These are phyloP conservation scores for Diutina mesorugosa DNA, from an alignment of 1,139 yeast species.

Conservation along the genomic window DNA sequence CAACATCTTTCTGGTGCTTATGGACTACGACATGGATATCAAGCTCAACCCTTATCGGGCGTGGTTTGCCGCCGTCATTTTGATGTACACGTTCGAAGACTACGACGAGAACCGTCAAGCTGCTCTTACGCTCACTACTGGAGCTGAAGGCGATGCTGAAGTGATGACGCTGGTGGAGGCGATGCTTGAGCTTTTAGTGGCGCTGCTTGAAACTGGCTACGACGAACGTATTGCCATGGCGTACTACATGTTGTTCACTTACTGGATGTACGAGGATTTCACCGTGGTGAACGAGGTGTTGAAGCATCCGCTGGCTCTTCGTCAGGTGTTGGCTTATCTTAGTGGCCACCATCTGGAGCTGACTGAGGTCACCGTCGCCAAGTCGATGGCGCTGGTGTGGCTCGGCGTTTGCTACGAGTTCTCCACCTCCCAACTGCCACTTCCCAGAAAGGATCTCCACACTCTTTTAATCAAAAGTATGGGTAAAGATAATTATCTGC, in stretches of 20 bases:
- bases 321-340: slow-evolving; percentile 54
- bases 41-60: slow-evolving; percentile 74
- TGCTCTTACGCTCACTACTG: slow-evolving; percentile 47
- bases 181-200: slow-evolving; percentile 59
- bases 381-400: slow-evolving; percentile 63
- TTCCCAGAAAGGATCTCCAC: slow-evolving; percentile 53
- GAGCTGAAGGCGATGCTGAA: slow-evolving; percentile 42
- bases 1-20: slow-evolving; percentile 54
- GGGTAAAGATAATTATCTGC: slow-evolving; percentile 70
- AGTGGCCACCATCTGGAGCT: slow-evolving; percentile 49
- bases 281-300: slow-evolving; percentile 68
- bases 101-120: slow-evolving; percentile 36
- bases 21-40: slow-evolving; percentile 68
- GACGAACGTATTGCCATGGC: slow-evolving; percentile 76
- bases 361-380: slow-evolving; percentile 36
- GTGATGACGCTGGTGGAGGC: slow-evolving; percentile 68
- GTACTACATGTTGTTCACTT: slow-evolving; percentile 60
- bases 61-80: slow-evolving; percentile 71
- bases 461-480: slow-evolving; percentile 51
- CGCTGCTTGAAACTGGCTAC: slow-evolving; percentile 39
- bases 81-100: slow-evolving; percentile 53
- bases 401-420: slow-evolving; percentile 79
- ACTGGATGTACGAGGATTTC: slow-evolving; percentile 72
- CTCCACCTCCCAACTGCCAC: slow-evolving; percentile 58
- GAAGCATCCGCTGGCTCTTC: slow-evolving; percentile 51